Conservation (phyloP, 2,329 filamentous ascomycete species). For the Leptographium wingfieldii region DNA sequence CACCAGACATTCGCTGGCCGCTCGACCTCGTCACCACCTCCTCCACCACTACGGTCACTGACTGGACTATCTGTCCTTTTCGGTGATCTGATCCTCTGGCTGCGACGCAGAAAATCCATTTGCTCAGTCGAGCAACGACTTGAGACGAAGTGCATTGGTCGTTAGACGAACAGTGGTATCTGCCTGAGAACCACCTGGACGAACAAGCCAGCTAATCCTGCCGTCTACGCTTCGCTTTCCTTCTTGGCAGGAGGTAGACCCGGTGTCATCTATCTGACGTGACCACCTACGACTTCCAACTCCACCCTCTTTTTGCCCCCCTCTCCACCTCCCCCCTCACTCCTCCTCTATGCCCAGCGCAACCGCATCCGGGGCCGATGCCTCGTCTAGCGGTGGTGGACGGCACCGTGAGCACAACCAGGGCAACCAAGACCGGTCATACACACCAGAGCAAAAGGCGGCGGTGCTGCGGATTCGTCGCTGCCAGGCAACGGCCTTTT, state of each 20-base stretch:
- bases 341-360: constrained; percentile 31
- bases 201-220: neutral
- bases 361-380: constrained; percentile 41
- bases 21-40: neutral
- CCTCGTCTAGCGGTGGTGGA: constrained; percentile 22
- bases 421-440: constrained; percentile 63
- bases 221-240: neutral
- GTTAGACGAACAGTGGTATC: neutral
- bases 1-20: too few relatives aligned
- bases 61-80: neutral
- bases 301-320: neutral
- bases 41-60: neutral
- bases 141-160: neutral
- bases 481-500: constrained; percentile 80
- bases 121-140: neutral
- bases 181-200: neutral
- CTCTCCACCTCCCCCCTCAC: neutral
- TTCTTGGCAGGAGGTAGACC: too few relatives aligned
- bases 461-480: constrained; percentile 79
- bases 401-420: constrained; percentile 58
- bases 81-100: neutral
- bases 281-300: neutral
- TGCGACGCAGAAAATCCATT: neutral
- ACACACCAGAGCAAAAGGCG: constrained; percentile 79
- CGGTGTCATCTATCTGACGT: neutral